Evolutionary conservation across 306 rosid species (phyloP), one percentile per base, ranked within the genome.

Genomic region (Quercus agrifolia): DNA sequence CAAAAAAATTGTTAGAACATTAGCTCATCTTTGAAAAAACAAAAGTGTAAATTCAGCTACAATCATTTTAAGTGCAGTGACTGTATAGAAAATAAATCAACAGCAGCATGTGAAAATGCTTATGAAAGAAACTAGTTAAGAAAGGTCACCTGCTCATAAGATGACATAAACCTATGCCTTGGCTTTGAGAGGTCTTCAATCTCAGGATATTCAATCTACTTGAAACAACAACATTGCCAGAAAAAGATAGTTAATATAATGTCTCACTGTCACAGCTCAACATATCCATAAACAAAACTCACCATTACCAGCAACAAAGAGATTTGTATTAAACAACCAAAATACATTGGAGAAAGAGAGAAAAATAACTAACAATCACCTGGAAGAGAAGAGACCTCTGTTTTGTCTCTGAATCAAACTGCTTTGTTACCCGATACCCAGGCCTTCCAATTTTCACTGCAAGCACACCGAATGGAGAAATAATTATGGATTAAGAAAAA

Each of bases 371-470:
- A 46, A 61, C 20, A 62, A 80, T 21, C 35, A 94, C 99, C 96
- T 95, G 98, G 83, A 95, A 92, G 1, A 95, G 94, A 56, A 92
- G 93, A 80, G 99, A 95, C 84, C 99, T 85, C 85, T 95, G 99
- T 74, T 92, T 95, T 4, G 97, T 92, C 69, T 95, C 99, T 9
- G 89, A 82, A 85, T 95, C 99, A 81, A 82, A 95, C 81, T 95
- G 99, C 84, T 95, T 92, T 11, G 98, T 95, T 35, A 92, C 98
- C 20, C 99, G 86, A 59, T 95, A 92, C 3, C 99, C 99, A 70
- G 99, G 98, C 68, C 99, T 89, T 7, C 99, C 99, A 80, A 94
- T 94, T 88, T 94, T 94, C 56, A 94, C 99, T 91, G 92, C 74
- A 83, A 74, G 57, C 66, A 85, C 21, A 72, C 15, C 59, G 33